Evolutionary conservation across 306 rosid genomes (phyloP), one percentile per base, ranked within the genome.

Genomic region (Lathyrus aphaca): DNA sequence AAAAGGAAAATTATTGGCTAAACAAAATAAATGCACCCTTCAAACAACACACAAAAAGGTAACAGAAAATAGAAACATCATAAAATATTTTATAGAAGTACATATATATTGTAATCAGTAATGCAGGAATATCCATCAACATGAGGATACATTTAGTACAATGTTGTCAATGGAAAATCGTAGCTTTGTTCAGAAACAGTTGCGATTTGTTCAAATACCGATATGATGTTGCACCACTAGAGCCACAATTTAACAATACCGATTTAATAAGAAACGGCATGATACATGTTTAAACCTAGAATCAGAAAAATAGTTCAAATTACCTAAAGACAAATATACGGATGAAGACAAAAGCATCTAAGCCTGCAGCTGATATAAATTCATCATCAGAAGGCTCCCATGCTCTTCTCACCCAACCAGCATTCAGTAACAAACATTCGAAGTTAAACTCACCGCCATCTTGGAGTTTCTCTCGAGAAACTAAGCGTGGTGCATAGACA

Each of bases 271-370:
- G 8, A 32, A 32, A 32, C 8, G 39, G 39, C 58, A 69, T 59
- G 39, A 69, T 49, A 48, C 12, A 68, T 69, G 8, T 66, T 60
- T 27, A 42, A 70, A 66, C 13, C 48, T 66, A 23, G 65, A 45
- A 58, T 43, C n/a, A 55, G 58, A 3, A 42, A 25, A 76, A 68
- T 46, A 62, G 23, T 39, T 40, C 9, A 40, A 62, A 62, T 56
- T 74, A 91, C 97, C 97, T 83, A 66, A 91, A 86, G 64, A 83
- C 80, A 57, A 91, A 83, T 63, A 86, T 86, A 76, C 97, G 96
- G 76, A 85, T 78, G 80, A 86, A 85, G 19, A 91, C 90, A 14
- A 91, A 81, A 51, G 91, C 97, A 64, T 91, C 96, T 57, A 91
- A 69, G 68, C 96, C 92, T 11, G 82, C 40, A 61, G 30, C 69